Evolutionary conservation across 2,329 filamentous ascomycete genomes (phyloP).

Genomic region (Fusarium buharicum): DNA sequence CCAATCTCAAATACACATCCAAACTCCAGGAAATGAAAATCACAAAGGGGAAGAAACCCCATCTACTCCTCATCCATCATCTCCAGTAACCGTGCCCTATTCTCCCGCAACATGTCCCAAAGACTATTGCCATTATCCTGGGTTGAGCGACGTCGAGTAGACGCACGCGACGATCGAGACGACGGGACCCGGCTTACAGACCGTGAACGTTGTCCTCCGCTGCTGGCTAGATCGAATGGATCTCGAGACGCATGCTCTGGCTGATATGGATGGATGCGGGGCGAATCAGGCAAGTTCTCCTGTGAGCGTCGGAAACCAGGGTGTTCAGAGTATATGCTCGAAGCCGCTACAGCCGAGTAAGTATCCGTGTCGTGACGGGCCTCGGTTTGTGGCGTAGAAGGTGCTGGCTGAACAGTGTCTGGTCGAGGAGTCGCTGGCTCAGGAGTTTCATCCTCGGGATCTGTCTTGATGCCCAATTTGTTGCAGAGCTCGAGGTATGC

Average conservation of each 20-base stretch:
- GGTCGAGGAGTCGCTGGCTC: not conserved
- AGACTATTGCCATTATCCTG: not conserved
- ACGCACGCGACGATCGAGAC: constrained; percentile 1
- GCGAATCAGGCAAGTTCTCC: not conserved
- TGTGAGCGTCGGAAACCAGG: constrained; percentile 29
- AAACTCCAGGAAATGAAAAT: not conserved
- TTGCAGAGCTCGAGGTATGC: constrained; percentile 30
- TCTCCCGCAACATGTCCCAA: constrained; percentile 7
- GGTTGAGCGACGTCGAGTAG: not conserved
- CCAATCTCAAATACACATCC: not conserved
- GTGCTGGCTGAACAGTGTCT: not conserved
- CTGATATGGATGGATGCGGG: not conserved
- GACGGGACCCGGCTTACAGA: not conserved
- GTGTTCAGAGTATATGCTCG: constrained; percentile 38
- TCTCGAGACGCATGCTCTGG: not conserved
- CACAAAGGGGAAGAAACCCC: not conserved
- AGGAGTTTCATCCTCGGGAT: not conserved
- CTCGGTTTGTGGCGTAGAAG: not conserved
- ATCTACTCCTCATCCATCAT: constrained; percentile 8
- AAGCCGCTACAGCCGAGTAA: constrained; percentile 5
- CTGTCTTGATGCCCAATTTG: not conserved
- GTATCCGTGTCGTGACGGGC: not conserved
- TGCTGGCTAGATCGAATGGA: not conserved
- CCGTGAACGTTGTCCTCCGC: not conserved
- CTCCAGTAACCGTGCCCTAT: not conserved